phyloP scores from a whole-genome alignment of 2,329 filamentous ascomycete species.

The Ophiostoma perfectum region DNA sequence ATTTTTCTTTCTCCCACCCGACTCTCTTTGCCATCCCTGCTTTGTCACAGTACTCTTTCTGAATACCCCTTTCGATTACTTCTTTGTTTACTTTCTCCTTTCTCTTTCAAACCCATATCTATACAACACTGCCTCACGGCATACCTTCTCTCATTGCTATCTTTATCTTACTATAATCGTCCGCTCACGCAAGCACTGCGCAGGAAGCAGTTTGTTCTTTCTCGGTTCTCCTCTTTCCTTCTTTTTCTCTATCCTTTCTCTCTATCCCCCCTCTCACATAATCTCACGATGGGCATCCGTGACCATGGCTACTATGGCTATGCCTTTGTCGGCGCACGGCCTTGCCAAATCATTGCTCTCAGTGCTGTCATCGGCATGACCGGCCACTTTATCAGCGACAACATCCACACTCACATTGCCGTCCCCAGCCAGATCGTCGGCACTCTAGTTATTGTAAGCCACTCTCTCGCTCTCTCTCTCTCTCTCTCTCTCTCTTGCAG shows the following conservation, averaged over 20 bases:
- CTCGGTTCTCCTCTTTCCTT: neutral
- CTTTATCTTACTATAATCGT: neutral
- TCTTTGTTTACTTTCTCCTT: conserved; percentile 11
- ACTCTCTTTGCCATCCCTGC: neutral
- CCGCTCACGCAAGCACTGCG: too few species aligned
- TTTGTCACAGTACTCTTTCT: neutral
- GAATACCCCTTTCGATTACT: neutral
- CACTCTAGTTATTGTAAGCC: conserved; percentile 68
- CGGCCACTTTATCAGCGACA: conserved; percentile 74
- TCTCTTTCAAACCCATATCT: neutral
- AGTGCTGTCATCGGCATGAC: conserved; percentile 73
- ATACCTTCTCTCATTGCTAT: neutral
- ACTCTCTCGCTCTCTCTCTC: neutral
- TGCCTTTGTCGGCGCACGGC: conserved; percentile 69
- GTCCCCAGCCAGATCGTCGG: conserved; percentile 70
- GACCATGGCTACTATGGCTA: conserved; percentile 48
- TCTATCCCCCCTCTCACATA: neutral
- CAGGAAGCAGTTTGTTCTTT: neutral
- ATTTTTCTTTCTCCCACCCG: neutral
- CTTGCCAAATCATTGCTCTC: conserved; percentile 65
- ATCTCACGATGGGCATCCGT: conserved; percentile 29
- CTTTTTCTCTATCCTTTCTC: neutral
- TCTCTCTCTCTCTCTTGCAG: neutral
- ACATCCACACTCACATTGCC: conserved; percentile 59
- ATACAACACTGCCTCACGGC: conserved; percentile 3